Percentiles rank a stretch among this genome's conserved stretches.
phyloP scores from a whole-genome alignment of 2,329 filamentous ascomycete genomes.

The Cladosporium halotolerans region DNA sequence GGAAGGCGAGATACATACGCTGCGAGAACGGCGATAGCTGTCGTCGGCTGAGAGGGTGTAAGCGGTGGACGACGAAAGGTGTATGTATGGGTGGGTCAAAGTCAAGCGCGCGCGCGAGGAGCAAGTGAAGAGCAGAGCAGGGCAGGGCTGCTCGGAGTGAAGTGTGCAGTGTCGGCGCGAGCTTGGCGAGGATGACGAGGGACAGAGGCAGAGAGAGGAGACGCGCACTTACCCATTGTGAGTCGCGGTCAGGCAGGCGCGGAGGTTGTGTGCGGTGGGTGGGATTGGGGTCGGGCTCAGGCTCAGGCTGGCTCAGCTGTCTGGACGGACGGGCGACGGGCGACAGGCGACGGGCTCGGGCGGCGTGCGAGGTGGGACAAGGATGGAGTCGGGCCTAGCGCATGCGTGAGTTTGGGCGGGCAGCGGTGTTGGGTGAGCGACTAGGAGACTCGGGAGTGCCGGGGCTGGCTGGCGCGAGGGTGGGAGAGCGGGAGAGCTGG shows the following conservation, averaged over 20 bases:
- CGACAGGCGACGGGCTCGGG: background rate
- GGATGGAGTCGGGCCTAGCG: background rate
- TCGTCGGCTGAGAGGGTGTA: conserved; percentile 12
- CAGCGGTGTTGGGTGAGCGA: background rate
- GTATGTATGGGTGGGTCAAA: background rate
- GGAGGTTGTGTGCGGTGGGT: conserved; percentile 3
- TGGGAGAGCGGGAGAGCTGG: no score
- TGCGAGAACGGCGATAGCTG: conserved; percentile 12
- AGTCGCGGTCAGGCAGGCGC: conserved; percentile 2
- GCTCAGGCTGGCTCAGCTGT: no score
- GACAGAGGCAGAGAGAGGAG: background rate
- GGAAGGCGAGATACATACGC: conserved; percentile 7
- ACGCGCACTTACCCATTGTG: conserved; percentile 12
- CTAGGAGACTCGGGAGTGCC: background rate
- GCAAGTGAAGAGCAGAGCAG: background rate
- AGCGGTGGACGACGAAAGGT: background rate
- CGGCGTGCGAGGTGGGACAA: background rate
- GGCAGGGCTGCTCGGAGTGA: no score
- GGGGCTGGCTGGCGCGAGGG: background rate
- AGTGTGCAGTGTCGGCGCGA: background rate
- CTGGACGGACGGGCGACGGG: background rate
- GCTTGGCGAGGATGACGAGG: background rate
- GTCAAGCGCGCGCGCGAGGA: conserved; percentile 7
- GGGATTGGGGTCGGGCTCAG: background rate
- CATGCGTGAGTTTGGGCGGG: background rate